Evolutionary conservation across 2,329 filamentous ascomycete species (phyloP), one percentile per base, ranked within the genome.

Genomic region (Cladophialophora bantiana): DNA sequence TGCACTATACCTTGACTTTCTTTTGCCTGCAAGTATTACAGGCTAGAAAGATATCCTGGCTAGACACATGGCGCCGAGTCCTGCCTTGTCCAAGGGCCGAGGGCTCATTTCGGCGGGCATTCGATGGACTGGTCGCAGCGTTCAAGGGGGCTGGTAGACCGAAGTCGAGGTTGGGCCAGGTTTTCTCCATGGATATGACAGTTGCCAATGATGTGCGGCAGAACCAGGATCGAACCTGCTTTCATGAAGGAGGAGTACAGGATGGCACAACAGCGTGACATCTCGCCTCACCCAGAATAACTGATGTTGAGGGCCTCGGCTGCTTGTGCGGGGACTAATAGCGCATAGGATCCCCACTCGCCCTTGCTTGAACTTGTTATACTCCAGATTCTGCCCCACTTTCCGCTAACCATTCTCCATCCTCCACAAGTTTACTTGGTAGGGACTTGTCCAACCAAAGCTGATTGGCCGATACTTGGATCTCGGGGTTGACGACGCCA

Each of bases 1-100:
- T 36, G 53, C 7, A 12, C 10, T 31, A 10, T 36, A 55, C 53
- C 53, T 55, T 55, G 53, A 55, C 53, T 15, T 55, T 55, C 53
- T 55, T 35, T 31, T 54, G 52, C 12, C 26, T 32, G 15, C 32
- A 55, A 3, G 32, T 9, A 20, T 36, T 55, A 13, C 53, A 36
- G 7, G 53, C 32, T 7, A 55, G 32, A 12, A 55, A 55, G 2
- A 36, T 36, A 55, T 36, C 53, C 10, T 55, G 32, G n/a, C 18
- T 34, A 7, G 42, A 7, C 3, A 18, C 12, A 3, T 18, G 42
- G 4, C 42, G 18, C 42, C 42, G 7, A 18, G 3, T 48, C 18
- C 18, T 48, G 42, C 42, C 6, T 48, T 4, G 42, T 3, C n/a
- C 42, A 18, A 18, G 6, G n/a, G 7, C 18, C 7, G 12, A 48